Evolutionary conservation across 129 eudicot species (phyloP).

Genomic region (Heracleum sosnowskyi): DNA sequence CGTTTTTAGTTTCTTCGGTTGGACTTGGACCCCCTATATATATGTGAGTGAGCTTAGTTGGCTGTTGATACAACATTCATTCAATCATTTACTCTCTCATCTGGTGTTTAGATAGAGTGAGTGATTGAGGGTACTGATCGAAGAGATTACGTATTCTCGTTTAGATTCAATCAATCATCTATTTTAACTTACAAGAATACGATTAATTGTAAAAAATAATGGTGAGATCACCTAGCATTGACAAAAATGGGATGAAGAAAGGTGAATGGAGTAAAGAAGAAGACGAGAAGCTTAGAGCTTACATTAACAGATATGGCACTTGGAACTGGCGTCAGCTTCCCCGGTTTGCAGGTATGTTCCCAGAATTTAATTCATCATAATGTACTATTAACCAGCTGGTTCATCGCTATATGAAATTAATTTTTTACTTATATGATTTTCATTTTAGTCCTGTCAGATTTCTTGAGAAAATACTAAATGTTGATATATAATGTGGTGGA

Average conservation of each 20-base stretch:
- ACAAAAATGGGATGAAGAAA: slow-evolving; percentile 23
- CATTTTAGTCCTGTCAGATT: not conserved
- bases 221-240: slow-evolving; percentile 22
- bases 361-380: not conserved
- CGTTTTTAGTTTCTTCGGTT: not conserved
- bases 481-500: not conserved
- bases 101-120: not conserved
- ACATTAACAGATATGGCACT: slow-evolving; percentile 21
- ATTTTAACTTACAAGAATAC: too few species aligned
- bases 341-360: slow-evolving; percentile 23
- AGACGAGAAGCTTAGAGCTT: slow-evolving; percentile 26
- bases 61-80: not conserved
- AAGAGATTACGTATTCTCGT: not conserved
- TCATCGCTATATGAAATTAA: too few species aligned
- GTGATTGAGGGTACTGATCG: not conserved
- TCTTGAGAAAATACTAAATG: too few species aligned
- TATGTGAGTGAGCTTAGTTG: not conserved
- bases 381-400: not conserved
- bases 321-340: slow-evolving; percentile 39
- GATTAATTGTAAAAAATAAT: not conserved
- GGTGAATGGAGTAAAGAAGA: slow-evolving; percentile 36
- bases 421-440: too few species aligned
- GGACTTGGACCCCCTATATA: not conserved
- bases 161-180: not conserved
- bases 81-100: not conserved